Base-by-base conservation (phyloP, 345 rosid genomes). In the Aegle marmelos region DNA sequence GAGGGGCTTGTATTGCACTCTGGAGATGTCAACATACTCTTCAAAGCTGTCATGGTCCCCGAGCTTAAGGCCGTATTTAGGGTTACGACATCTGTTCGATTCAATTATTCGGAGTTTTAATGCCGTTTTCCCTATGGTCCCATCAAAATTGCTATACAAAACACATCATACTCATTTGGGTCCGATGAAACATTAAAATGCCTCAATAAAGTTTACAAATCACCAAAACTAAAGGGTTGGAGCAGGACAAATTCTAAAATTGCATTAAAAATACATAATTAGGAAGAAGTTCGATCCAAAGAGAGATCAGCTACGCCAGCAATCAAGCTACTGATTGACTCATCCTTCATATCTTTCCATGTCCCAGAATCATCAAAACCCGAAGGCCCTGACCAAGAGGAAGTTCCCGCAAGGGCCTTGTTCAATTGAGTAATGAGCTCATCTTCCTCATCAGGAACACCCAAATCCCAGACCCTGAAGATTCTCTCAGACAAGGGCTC, bases 401-500 rank as follows among this genome's bases (percentile, higher is more conserved):
- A 80, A 76, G 81, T 70, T 25, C 72, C 89, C n/a, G 79, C 64
- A 9, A 90, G 75, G 17, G 91, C 91, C 72, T 86, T 84, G 73
- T 85, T 84, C 76, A 89, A 73, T 77, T 86, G 94, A 58, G 82
- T 78, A 58, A 69, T 63, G 74, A 92, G 75, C 81, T 86, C 96
- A 76, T 79, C 91, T 71, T 81, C 88, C 68, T 87, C 90, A 3
- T 74, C 72, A 8, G 81, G 87, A 73, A 89, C 82, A 74, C 81
- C 80, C 76, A 93, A 80, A 79, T 91, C 97, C 98, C 98, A 91
- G 61, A 90, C 89, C 85, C 68, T 87, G 79, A 91, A 90, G 34
- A 91, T 89, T 74, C 91, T 91, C 39, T 81, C 73, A 13, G 79
- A 69, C 17, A 81, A 61, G 22, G 82, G 77, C 57, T 83, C 83